These are phyloP conservation scores for Trichoderma gracile DNA, from an alignment of 2,329 filamentous ascomycete species.

Conservation along the genomic window DNA sequence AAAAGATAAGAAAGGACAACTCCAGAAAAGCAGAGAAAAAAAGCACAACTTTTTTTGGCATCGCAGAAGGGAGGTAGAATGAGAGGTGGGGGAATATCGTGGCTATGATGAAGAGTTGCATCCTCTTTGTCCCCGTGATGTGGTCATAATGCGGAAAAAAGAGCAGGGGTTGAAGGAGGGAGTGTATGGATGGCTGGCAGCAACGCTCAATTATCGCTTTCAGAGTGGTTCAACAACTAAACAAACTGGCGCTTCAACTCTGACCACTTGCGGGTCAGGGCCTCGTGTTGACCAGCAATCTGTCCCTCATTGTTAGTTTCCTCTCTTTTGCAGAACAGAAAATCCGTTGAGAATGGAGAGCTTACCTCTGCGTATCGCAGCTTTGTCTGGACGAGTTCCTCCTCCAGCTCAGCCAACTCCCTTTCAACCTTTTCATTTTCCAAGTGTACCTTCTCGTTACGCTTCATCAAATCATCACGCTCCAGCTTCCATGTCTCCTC, in stretches of 20 bases:
- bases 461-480: slow-evolving; percentile 87
- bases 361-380: slow-evolving; percentile 93
- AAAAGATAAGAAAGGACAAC: neutral
- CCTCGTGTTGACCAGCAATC: slow-evolving; percentile 72
- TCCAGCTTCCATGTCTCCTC: slow-evolving; percentile 79
- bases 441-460: slow-evolving; percentile 90
- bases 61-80: neutral
- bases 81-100: neutral
- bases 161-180: neutral
- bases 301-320: slow-evolving; percentile 37
- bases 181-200: slow-evolving; percentile 8
- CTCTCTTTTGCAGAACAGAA: neutral
- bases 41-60: slow-evolving; percentile 16
- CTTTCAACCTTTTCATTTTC: slow-evolving; percentile 88
- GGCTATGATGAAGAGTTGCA: neutral
- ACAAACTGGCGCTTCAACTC: slow-evolving; percentile 66
- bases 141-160: slow-evolving; percentile 18
- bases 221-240: slow-evolving; percentile 30
- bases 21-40: slow-evolving; percentile 14
- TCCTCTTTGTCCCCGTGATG: neutral
- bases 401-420: slow-evolving; percentile 87
- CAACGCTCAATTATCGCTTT: neutral
- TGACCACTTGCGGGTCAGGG: slow-evolving; percentile 73
- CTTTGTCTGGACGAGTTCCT: slow-evolving; percentile 88
- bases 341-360: slow-evolving; percentile 28